Conservation (phyloP, 2,329 filamentous ascomycete species). For the Fusarium xyrophilum region DNA sequence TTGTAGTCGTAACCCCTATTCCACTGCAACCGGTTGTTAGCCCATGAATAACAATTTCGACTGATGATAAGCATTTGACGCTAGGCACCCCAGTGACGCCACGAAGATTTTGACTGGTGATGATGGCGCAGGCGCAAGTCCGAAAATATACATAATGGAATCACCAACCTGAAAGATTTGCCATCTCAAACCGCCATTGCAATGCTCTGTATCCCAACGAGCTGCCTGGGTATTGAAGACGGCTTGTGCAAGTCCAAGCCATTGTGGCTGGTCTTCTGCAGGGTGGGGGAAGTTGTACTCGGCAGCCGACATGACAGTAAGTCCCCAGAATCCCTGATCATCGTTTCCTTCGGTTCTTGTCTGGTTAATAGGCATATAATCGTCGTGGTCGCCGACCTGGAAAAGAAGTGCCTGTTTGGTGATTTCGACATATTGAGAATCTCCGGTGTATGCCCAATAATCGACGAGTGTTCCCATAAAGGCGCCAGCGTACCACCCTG, state of each 20-base stretch:
- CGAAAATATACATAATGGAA: not conserved
- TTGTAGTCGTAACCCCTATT: conserved; percentile 85
- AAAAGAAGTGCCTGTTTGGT: conserved; percentile 72
- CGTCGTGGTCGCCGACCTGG: conserved; percentile 74
- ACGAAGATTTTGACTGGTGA: not conserved
- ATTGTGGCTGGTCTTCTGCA: conserved; percentile 62
- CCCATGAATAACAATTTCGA: not conserved
- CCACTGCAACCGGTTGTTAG: conserved; percentile 51
- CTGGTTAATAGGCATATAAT: conserved; percentile 81
- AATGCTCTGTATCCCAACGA: conserved; percentile 74
- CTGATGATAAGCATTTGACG: not conserved
- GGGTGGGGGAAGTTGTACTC: conserved; percentile 73
- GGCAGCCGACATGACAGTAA: conserved; percentile 73
- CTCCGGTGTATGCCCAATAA: conserved; percentile 85
- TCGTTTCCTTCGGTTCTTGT: conserved; percentile 74
- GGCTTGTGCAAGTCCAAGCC: conserved; percentile 76
- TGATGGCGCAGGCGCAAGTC: not conserved
- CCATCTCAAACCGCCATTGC: conserved; percentile 80
- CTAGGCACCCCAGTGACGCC: not conserved
- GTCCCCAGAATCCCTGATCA: conserved; percentile 77
- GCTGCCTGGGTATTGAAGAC: conserved; percentile 81
- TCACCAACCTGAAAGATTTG: conserved; percentile 70
- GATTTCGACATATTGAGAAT: conserved; percentile 73
- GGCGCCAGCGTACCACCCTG: conserved; percentile 77
- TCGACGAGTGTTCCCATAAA: conserved; percentile 76